phyloP scores from a whole-genome alignment of 768 basidiomycete genomes.

The Macrolepiota dolichaula region DNA sequence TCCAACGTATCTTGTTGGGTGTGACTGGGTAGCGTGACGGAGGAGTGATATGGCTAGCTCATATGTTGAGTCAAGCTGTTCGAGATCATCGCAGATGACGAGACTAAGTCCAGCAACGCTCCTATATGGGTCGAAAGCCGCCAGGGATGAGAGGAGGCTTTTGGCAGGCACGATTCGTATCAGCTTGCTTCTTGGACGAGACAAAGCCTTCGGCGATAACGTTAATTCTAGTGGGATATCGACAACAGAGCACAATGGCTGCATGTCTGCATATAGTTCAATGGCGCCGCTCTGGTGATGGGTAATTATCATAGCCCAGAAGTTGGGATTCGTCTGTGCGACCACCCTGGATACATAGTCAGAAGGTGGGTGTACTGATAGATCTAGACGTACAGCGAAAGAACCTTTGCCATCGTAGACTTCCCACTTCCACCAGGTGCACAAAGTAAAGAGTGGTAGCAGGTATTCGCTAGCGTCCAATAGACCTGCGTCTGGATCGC shows the following conservation, averaged over 20 bases:
- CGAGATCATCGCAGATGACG: slow-evolving; percentile 81
- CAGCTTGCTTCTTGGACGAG: slow-evolving; percentile 33
- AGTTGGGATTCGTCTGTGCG: slow-evolving; percentile 34
- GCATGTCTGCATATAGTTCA: slow-evolving; percentile 55
- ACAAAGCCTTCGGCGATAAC: slow-evolving; percentile 19
- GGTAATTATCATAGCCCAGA: slow-evolving; percentile 61
- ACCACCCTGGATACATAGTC: slow-evolving; percentile 47
- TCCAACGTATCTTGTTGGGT: slow-evolving; percentile 71
- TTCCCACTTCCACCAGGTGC: slow-evolving; percentile 84
- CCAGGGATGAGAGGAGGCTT: slow-evolving; percentile 44
- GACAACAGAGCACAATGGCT: slow-evolving; percentile 30
- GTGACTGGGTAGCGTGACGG: slow-evolving; percentile 57
- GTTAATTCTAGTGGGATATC: slow-evolving; percentile 38
- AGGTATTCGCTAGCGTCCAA: slow-evolving; percentile 75
- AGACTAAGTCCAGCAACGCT: slow-evolving; percentile 49
- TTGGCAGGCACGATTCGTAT: slow-evolving; percentile 58
- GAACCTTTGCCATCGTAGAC: slow-evolving; percentile 64
- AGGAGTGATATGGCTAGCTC: slow-evolving; percentile 80
- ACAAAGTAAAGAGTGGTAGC: slow-evolving; percentile 65
- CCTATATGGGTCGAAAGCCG: slow-evolving; percentile 21
- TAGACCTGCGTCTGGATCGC: slow-evolving; percentile 87
- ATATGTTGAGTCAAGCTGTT: slow-evolving; percentile 76
- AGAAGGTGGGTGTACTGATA: neutral
- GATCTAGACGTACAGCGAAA: slow-evolving; percentile 63
- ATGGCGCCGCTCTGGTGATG: slow-evolving; percentile 55